phyloP scores from a whole-genome alignment of 805 yeast genomes.

The Yarrowia porcina region DNA sequence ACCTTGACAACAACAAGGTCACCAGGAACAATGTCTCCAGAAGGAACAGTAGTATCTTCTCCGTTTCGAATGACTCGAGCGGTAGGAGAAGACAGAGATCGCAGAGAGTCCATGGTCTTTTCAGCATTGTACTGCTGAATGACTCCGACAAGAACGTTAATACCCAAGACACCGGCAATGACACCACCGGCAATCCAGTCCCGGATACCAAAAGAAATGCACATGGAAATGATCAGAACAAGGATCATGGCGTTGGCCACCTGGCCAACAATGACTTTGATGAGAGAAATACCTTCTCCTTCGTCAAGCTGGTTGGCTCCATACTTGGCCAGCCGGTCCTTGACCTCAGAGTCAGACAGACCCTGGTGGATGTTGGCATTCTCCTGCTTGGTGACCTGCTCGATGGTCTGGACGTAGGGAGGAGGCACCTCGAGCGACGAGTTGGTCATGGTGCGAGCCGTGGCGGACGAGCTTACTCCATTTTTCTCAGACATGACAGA shows the following conservation, averaged over 20 bases:
- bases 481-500: background rate
- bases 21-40: slow-evolving; percentile 69
- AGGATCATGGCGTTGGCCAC: slow-evolving; percentile 75
- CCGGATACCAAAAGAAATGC: slow-evolving; percentile 65
- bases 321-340: slow-evolving; percentile 36
- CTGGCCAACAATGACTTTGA: slow-evolving; percentile 60
- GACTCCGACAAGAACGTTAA: slow-evolving; percentile 66
- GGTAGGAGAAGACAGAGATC: slow-evolving; percentile 64
- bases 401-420: slow-evolving; percentile 37
- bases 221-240: slow-evolving; percentile 65
- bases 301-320: slow-evolving; percentile 66
- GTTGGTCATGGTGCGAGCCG: background rate
- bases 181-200: slow-evolving; percentile 87
- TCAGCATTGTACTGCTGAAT: slow-evolving; percentile 72
- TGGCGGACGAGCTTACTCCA: background rate
- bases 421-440: background rate
- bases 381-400: slow-evolving; percentile 42
- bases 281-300: slow-evolving; percentile 52
- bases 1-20: slow-evolving; percentile 61
- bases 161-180: slow-evolving; percentile 60
- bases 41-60: slow-evolving; percentile 52
- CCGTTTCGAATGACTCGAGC: slow-evolving; percentile 67
- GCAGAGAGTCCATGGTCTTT: slow-evolving; percentile 71
- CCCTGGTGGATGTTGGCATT: slow-evolving; percentile 51
- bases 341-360: slow-evolving; percentile 41